Percentiles rank a stretch among this genome's conserved stretches.
Evolutionary conservation across 495 filamentous ascomycete genomes (phyloP).

Genomic region (Cryomyces antarcticus): DNA sequence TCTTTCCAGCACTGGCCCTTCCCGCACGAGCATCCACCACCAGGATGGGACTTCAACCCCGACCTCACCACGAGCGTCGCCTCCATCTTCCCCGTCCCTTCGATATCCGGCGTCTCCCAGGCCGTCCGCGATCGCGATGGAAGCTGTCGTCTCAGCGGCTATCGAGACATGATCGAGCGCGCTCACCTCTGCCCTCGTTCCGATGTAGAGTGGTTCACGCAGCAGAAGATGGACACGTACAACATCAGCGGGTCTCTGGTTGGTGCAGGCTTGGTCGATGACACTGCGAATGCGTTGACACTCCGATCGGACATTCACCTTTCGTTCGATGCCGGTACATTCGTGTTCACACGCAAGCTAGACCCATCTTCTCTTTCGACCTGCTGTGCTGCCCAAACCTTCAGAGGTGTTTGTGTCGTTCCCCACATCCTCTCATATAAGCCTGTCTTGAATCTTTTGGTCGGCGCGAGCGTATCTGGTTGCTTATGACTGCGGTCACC

Average conservation of each 20-base stretch:
- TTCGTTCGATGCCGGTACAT: slow-evolving; percentile 2
- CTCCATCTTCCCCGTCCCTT: not conserved
- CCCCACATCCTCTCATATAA: no score
- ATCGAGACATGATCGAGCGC: not conserved
- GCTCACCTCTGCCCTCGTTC: slow-evolving; percentile 5
- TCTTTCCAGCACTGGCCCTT: slow-evolving; percentile 6
- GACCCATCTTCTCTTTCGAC: no score
- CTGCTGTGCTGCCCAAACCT: no score
- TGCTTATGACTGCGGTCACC: no score
- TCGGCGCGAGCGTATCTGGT: no score
- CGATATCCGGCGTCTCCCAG: not conserved
- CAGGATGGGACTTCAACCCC: not conserved
- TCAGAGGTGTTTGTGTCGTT: no score
- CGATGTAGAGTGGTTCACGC: slow-evolving; percentile 4
- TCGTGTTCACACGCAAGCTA: slow-evolving; percentile 4
- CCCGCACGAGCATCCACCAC: slow-evolving; percentile 3
- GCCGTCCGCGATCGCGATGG: not conserved
- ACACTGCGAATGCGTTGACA: slow-evolving; percentile 3
- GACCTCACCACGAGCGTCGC: not conserved
- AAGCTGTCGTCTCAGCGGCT: not conserved
- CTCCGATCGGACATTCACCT: slow-evolving; percentile 4
- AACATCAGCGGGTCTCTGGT: not conserved
- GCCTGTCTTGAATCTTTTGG: no score
- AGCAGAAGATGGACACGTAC: slow-evolving; percentile 4
- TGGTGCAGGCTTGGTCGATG: slow-evolving; percentile 1